Evolutionary conservation across 306 rosid genomes (phyloP).

Genomic region (Dryas drummondii): DNA sequence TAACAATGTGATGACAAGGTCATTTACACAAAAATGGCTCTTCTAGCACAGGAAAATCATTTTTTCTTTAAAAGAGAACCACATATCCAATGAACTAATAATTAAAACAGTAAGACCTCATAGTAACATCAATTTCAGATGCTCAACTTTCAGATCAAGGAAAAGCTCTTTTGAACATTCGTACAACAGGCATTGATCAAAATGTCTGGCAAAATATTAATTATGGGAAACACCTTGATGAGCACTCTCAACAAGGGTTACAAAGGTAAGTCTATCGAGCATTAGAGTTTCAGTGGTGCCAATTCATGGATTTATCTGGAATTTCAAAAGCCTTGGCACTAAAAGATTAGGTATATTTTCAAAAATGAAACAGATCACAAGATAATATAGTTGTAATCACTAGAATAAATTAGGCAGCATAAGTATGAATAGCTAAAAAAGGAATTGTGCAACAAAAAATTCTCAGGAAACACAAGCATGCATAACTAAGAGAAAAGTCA

Average conservation of each 20-base stretch:
- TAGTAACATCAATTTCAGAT: background rate
- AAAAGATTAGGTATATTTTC: background rate
- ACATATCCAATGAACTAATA: background rate
- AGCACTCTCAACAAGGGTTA: background rate
- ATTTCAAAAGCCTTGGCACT: background rate
- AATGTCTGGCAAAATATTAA: background rate
- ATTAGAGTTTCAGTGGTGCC: background rate
- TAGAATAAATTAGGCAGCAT: background rate
- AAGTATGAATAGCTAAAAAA: background rate
- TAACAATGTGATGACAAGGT: constrained; percentile 24
- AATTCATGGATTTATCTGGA: background rate
- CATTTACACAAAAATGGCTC: background rate
- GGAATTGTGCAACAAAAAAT: background rate
- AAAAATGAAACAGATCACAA: background rate
- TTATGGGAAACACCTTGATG: background rate
- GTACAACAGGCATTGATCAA: background rate
- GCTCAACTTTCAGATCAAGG: background rate
- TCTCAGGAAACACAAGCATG: too few species aligned
- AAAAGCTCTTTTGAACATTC: background rate
- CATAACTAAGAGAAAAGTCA: background rate
- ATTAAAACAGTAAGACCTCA: background rate
- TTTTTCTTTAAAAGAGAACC: background rate
- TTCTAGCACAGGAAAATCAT: background rate
- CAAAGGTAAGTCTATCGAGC: background rate
- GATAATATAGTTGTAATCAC: background rate